Evolutionary conservation across 441 rosid species (phyloP).

Genomic region (Cnidoscolus chayamansa): DNA sequence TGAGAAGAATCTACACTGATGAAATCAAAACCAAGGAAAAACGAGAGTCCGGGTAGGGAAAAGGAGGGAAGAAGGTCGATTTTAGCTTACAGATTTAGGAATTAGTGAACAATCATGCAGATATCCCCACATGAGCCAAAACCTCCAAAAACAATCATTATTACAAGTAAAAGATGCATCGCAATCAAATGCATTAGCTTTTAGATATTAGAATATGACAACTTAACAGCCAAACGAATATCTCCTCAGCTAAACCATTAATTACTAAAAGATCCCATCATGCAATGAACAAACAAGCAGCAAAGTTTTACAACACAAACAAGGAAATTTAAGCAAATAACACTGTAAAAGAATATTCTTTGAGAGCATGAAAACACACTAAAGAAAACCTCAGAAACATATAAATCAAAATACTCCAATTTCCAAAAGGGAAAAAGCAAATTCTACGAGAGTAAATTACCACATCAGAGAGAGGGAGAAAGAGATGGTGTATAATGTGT

Average conservation of each 20-base stretch:
- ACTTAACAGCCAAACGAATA: slow-evolving; percentile 3
- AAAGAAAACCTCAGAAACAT: not conserved
- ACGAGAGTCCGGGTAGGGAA: no score
- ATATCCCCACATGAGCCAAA: not conserved
- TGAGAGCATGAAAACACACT: not conserved
- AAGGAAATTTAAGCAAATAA: not conserved
- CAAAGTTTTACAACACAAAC: not conserved
- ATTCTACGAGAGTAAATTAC: not conserved
- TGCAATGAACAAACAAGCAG: not conserved
- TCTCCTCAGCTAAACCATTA: not conserved
- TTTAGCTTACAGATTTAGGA: not conserved
- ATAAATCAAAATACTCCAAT: not conserved
- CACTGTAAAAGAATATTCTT: not conserved
- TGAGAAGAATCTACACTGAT: not conserved
- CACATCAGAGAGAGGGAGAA: not conserved
- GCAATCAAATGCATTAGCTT: not conserved
- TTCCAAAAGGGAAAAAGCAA: not conserved
- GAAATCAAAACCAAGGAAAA: not conserved
- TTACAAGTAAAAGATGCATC: not conserved
- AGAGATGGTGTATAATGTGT: not conserved
- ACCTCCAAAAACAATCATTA: not conserved
- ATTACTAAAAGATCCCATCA: not conserved
- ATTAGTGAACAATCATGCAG: not conserved
- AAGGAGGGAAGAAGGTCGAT: not conserved
- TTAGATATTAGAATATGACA: not conserved